These are phyloP conservation scores for Daedaleopsis sinensis DNA, from an alignment of 768 basidiomycete species.

Conservation along the genomic window DNA sequence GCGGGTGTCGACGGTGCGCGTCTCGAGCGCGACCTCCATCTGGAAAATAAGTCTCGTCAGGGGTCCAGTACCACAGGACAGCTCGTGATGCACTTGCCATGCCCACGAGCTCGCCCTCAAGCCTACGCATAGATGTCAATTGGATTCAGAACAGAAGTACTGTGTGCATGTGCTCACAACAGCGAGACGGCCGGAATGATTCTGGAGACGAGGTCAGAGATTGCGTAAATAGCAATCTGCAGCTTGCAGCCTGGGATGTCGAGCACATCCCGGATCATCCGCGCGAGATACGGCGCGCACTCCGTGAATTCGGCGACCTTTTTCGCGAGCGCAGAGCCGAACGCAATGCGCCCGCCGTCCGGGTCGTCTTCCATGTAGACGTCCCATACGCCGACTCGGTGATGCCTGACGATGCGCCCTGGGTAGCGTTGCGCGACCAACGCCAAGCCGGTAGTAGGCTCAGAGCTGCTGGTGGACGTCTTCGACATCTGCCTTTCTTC, in stretches of 20 bases:
- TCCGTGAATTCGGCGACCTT: constrained; percentile 48
- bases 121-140: constrained; percentile 40
- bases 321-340: constrained; percentile 48
- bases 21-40: constrained; percentile 69
- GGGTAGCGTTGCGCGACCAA: neutral
- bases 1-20: constrained; percentile 56
- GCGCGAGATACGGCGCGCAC: constrained; percentile 62
- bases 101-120: constrained; percentile 66
- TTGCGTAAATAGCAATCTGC: constrained; percentile 48
- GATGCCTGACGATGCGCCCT: constrained; percentile 49
- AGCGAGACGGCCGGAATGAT: constrained; percentile 63
- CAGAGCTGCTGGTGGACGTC: too few relatives aligned
- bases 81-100: constrained; percentile 46
- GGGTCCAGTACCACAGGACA: neutral
- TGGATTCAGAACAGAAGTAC: neutral
- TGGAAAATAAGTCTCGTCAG: constrained; percentile 24
- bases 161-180: constrained; percentile 43
- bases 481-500: too few relatives aligned
- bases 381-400: constrained; percentile 73
- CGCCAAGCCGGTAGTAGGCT: neutral
- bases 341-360: constrained; percentile 41
- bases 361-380: constrained; percentile 62
- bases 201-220: constrained; percentile 44
- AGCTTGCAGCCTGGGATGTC: constrained; percentile 52
- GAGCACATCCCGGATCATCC: constrained; percentile 64